A percentile compares a stretch with the other conserved stretches of the same genome.
These are phyloP conservation scores for Pseudopediastrum boryanum DNA, from an alignment of 139 green algal species.

Conservation along the genomic window DNA sequence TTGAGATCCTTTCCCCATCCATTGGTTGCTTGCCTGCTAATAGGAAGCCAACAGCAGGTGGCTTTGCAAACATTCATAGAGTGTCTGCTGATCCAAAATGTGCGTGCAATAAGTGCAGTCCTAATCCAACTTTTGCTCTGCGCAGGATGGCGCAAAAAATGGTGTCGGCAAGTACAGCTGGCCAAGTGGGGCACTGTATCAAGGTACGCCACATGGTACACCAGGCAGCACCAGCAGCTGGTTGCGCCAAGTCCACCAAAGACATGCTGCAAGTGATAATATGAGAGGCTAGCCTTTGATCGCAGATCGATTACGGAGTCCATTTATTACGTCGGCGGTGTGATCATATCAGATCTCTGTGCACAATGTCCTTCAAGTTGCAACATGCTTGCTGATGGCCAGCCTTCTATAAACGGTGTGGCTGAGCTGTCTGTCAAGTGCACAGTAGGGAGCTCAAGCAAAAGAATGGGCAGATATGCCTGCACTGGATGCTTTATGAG, in stretches of 20 bases:
- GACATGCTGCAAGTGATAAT: too few species aligned
- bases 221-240: too few species aligned
- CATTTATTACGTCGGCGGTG: neutral
- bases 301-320: too few species aligned
- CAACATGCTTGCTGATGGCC: neutral
- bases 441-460: neutral
- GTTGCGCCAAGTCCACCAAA: too few species aligned
- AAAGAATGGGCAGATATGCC: neutral
- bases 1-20: too few species aligned
- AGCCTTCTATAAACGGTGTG: neutral
- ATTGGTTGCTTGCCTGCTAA: too few species aligned
- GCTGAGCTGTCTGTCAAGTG: neutral
- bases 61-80: too few species aligned
- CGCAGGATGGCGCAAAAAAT: conserved; percentile 67
- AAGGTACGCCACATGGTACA: conserved; percentile 46
- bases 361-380: neutral
- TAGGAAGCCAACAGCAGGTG: too few species aligned
- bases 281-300: too few species aligned
- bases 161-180: conserved; percentile 78
- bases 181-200: conserved; percentile 71
- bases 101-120: neutral
- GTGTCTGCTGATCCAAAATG: too few species aligned
- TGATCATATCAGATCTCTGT: neutral
- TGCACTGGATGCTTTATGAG: neutral
- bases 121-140: neutral